Percentiles rank a stretch among this genome's conserved stretches.
phyloP scores from a whole-genome alignment of 805 yeast species.

The Metschnikowia cubensis region DNA sequence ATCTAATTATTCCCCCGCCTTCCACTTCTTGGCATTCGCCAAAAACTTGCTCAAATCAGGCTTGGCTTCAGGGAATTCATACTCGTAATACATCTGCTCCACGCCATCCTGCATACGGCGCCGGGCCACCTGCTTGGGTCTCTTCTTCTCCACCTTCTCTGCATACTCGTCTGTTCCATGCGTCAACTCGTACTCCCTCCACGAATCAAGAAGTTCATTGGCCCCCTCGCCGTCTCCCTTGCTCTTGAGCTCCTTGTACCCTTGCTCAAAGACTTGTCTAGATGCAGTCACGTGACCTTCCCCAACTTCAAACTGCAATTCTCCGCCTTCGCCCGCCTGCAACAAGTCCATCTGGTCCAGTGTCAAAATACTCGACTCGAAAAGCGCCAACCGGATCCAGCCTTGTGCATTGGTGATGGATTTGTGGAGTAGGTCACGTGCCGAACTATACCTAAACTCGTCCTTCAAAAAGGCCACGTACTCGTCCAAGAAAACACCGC shows the following conservation, averaged over 20 bases:
- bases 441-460: constrained; percentile 52
- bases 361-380: constrained; percentile 65
- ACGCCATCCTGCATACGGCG: constrained; percentile 42
- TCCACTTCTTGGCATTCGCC: constrained; percentile 39
- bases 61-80: constrained; percentile 64
- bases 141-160: constrained; percentile 36
- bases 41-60: constrained; percentile 34
- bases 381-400: constrained; percentile 68
- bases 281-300: constrained; percentile 49
- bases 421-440: constrained; percentile 48
- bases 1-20: not conserved
- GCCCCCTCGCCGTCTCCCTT: constrained; percentile 40
- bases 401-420: constrained; percentile 29
- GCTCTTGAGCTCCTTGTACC: constrained; percentile 42
- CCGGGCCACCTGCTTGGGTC: constrained; percentile 53
- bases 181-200: constrained; percentile 57
- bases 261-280: constrained; percentile 55
- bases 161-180: constrained; percentile 51
- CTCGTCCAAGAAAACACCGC: constrained; percentile 20
- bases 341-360: constrained; percentile 44
- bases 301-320: constrained; percentile 48
- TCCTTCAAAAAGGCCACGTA: constrained; percentile 61
- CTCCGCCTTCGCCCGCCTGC: constrained; percentile 45
- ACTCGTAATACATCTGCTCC: constrained; percentile 55
- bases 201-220: constrained; percentile 53